These are phyloP conservation scores for Nicotiana sylvestris DNA, from an alignment of 257 asterid genomes.

Conservation along the genomic window DNA sequence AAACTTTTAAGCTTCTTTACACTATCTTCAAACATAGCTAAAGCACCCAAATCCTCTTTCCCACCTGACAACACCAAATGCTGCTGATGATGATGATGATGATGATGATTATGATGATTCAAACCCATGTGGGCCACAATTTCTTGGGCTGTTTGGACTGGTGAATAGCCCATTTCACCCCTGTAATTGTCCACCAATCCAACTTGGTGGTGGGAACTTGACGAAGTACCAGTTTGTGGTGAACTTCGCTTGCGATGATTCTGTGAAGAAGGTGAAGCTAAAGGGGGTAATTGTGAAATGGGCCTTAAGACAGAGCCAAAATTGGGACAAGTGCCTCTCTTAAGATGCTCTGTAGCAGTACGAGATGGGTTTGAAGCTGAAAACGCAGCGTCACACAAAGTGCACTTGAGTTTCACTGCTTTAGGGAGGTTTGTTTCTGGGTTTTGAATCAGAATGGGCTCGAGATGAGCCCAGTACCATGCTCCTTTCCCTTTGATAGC, in stretches of 20 bases:
- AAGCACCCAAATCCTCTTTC: constrained; percentile 70
- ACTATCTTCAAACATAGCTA: constrained; percentile 78
- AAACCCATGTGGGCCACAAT: constrained; percentile 8
- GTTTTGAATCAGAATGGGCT: constrained; percentile 60
- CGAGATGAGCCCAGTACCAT: constrained; percentile 95
- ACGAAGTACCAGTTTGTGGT: constrained; percentile 31
- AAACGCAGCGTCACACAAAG: constrained; percentile 59
- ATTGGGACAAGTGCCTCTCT: constrained; percentile 75
- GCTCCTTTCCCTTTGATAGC: constrained; percentile 95
- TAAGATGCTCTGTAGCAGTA: constrained; percentile 82
- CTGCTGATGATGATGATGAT: neutral
- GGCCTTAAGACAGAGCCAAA: constrained; percentile 53
- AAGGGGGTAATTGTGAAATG: constrained; percentile 59
- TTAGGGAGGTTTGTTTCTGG: constrained; percentile 67
- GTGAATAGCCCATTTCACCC: constrained; percentile 21
- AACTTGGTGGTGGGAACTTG: constrained; percentile 42
- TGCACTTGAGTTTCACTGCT: constrained; percentile 81
- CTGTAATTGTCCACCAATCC: constrained; percentile 38
- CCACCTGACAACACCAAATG: constrained; percentile 69
- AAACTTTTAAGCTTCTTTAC: constrained; percentile 77
- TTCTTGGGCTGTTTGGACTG: constrained; percentile 22
- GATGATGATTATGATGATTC: constrained; percentile 6
- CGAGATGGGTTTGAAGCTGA: constrained; percentile 88
- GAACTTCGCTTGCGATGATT: constrained; percentile 57
- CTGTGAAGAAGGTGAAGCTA: constrained; percentile 66